These are phyloP conservation scores for Euclidium syriacum DNA, from an alignment of 345 rosid genomes.

Conservation along the genomic window DNA sequence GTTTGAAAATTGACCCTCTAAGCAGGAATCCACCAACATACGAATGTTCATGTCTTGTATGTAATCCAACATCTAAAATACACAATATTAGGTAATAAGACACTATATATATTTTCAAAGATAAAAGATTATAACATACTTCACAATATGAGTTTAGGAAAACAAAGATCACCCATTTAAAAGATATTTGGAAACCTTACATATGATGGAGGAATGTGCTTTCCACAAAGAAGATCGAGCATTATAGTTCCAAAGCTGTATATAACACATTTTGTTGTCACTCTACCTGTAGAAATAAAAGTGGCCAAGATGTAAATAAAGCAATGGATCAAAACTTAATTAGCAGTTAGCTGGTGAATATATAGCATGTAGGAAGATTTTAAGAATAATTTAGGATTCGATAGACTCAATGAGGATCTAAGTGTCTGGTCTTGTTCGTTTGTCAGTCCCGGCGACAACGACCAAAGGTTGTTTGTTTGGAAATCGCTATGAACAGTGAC, in stretches of 20 bases:
- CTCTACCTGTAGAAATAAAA: slow-evolving; percentile 44
- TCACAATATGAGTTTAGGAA: too few species aligned
- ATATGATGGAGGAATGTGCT: slow-evolving; percentile 78
- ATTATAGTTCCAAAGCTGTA: slow-evolving; percentile 81
- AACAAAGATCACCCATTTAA: too few species aligned
- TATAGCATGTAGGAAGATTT: too few species aligned
- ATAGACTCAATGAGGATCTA: background rate
- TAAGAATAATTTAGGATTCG: too few species aligned
- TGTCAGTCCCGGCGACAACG: too few species aligned
- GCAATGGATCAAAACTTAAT: too few species aligned
- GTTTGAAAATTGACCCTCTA: slow-evolving; percentile 66
- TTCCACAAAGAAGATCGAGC: slow-evolving; percentile 81
- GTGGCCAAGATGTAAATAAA: too few species aligned
- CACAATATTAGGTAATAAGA: background rate
- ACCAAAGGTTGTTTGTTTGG: too few species aligned
- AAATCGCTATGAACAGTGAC: too few species aligned
- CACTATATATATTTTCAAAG: background rate
- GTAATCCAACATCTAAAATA: slow-evolving; percentile 66
- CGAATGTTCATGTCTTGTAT: slow-evolving; percentile 69
- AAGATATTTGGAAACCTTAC: too few species aligned
- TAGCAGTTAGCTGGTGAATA: too few species aligned
- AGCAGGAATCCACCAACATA: slow-evolving; percentile 69
- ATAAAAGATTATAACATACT: background rate
- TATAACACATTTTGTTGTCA: slow-evolving; percentile 72
- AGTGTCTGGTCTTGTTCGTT: background rate